These are phyloP conservation scores for Phytophthora colocasiae DNA, from an alignment of 352 stramenopile genomes.

Conservation along the genomic window DNA sequence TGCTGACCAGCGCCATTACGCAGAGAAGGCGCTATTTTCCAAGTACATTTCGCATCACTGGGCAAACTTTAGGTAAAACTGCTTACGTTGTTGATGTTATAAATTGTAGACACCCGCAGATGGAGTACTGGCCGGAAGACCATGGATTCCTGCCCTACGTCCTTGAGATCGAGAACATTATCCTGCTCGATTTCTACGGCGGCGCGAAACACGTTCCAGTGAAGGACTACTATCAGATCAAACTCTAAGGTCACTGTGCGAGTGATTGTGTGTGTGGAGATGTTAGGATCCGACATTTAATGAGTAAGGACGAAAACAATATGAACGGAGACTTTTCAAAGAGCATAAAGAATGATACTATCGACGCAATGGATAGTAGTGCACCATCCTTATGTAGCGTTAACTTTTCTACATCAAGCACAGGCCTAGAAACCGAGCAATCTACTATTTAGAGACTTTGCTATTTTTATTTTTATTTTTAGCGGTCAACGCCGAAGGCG, in stretches of 20 bases:
- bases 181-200: constrained; percentile 79
- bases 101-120: constrained; percentile 66
- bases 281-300: background rate
- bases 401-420: no score
- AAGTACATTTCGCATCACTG: constrained; percentile 43
- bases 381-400: no score
- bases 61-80: no score
- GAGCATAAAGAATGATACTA: no score
- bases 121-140: constrained; percentile 65
- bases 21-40: constrained; percentile 71
- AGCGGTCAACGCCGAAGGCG: no score
- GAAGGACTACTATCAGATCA: constrained; percentile 70
- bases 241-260: constrained; percentile 31
- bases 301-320: constrained; percentile 2
- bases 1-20: constrained; percentile 47
- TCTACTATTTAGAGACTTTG: no score
- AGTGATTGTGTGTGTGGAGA: background rate
- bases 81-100: constrained; percentile 1
- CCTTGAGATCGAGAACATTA: constrained; percentile 63
- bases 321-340: background rate
- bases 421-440: no score
- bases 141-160: constrained; percentile 66
- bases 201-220: constrained; percentile 68
- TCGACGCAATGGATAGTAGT: no score
- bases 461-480: no score